A percentile compares a stretch with the other conserved stretches of the same genome.
Evolutionary conservation across 148 eudicot species (phyloP).

Genomic region (Oxyria digyna): DNA sequence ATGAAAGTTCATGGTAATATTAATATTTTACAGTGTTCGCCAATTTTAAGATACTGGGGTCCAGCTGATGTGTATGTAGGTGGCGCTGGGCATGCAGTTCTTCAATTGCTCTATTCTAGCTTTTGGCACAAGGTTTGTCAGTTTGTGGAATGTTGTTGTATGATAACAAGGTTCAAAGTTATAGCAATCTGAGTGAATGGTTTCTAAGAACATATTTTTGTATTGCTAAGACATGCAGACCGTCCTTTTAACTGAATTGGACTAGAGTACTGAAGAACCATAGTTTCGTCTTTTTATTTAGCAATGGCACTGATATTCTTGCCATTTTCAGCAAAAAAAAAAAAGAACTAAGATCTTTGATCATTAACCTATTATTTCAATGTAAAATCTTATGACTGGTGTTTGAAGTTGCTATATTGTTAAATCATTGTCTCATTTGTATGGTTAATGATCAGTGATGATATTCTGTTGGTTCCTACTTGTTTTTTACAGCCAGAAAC

Average conservation of each 20-base stretch:
- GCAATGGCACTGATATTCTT: too few relatives aligned
- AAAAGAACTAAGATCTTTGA: too few relatives aligned
- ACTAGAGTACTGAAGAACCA: not conserved
- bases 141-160: not conserved
- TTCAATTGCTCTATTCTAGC: conserved; percentile 91
- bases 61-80: conserved; percentile 99
- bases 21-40: not conserved
- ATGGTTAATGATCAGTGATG: too few relatives aligned
- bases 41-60: conserved; percentile 74
- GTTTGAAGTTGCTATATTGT: not conserved
- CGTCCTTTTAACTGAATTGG: not conserved
- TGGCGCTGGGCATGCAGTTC: conserved; percentile 99
- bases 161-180: not conserved
- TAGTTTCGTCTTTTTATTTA: not conserved
- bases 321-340: too few relatives aligned
- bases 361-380: too few relatives aligned
- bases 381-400: not conserved
- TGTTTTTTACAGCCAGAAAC: conserved; percentile 38
- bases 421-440: not conserved
- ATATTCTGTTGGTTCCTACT: not conserved
- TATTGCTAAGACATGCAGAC: not conserved
- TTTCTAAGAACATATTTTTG: not conserved
- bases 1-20: too few relatives aligned
- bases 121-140: conserved; percentile 96
- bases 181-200: not conserved